Conservation (phyloP, 2,329 filamentous ascomycete genomes). For the Hymenoscyphus occultus region DNA sequence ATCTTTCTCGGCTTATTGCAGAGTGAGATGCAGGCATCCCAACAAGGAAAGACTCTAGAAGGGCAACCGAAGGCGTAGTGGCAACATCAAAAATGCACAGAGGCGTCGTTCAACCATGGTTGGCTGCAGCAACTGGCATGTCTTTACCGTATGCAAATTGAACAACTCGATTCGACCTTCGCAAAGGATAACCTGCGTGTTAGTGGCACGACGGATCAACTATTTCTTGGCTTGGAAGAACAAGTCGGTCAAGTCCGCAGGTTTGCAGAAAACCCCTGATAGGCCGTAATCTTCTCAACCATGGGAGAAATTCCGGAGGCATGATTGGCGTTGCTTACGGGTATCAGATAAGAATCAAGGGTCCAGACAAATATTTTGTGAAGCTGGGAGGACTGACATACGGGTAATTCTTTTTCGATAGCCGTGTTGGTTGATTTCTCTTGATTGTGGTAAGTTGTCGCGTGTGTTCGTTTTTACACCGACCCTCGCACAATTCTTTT, state of each 20-base stretch:
- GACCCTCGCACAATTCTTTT: not conserved
- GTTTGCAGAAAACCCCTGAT: not conserved
- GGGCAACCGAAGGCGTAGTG: not conserved
- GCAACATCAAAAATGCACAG: not conserved
- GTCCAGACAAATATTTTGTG: not conserved
- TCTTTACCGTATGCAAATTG: not conserved
- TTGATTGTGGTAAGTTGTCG: not conserved
- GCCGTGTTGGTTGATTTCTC: too few species aligned
- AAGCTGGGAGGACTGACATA: not conserved
- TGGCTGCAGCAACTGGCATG: not conserved
- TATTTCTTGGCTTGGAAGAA: slow-evolving; percentile 1
- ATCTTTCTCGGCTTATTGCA: not conserved
- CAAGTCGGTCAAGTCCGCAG: not conserved
- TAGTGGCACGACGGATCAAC: not conserved
- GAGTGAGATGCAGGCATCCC: not conserved
- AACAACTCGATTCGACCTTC: not conserved
- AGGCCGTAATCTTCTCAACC: not conserved
- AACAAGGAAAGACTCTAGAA: slow-evolving; percentile 5
- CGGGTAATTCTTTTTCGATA: too few species aligned
- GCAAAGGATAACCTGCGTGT: not conserved
- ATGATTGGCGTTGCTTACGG: not conserved
- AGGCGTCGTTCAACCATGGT: not conserved
- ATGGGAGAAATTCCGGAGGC: not conserved
- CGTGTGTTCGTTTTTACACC: not conserved
- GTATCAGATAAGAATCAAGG: not conserved